These are phyloP conservation scores for Wakefieldia striispora DNA, from an alignment of 768 basidiomycete genomes.

Conservation along the genomic window DNA sequence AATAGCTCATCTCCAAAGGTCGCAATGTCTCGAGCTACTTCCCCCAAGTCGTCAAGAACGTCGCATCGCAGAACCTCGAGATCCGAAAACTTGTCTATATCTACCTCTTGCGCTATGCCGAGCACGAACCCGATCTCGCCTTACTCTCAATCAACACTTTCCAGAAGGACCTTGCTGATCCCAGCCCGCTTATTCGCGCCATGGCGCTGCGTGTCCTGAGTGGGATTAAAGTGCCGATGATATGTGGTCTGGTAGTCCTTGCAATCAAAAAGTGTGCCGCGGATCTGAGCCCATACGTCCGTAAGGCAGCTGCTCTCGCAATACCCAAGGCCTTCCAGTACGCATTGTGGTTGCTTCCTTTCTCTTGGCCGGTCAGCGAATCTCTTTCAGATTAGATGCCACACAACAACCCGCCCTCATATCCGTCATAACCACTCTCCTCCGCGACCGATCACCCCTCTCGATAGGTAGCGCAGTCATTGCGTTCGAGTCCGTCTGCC, in stretches of 20 bases:
- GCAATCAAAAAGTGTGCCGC: slow-evolving; percentile 91
- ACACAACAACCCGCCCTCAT: slow-evolving; percentile 71
- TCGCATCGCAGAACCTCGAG: slow-evolving; percentile 88
- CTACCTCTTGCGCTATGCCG: slow-evolving; percentile 92
- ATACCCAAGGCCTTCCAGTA: slow-evolving; percentile 83
- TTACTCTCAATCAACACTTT: slow-evolving; percentile 97
- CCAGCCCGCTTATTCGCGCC: slow-evolving; percentile 90
- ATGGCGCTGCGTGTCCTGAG: slow-evolving; percentile 94
- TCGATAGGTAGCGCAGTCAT: slow-evolving; percentile 83
- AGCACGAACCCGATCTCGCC: slow-evolving; percentile 91
- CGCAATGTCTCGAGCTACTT: slow-evolving; percentile 92
- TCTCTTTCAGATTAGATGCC: slow-evolving; percentile 60
- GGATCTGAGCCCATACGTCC: slow-evolving; percentile 91
- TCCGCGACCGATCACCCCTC: slow-evolving; percentile 77
- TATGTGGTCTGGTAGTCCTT: slow-evolving; percentile 79
- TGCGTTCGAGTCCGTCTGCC: slow-evolving; percentile 87
- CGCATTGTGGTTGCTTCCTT: slow-evolving; percentile 26
- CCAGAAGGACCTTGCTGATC: slow-evolving; percentile 91
- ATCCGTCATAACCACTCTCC: slow-evolving; percentile 59
- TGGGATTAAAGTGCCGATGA: slow-evolving; percentile 87
- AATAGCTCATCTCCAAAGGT: slow-evolving; percentile 87
- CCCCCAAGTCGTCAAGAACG: slow-evolving; percentile 96
- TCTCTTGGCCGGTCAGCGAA: background rate
- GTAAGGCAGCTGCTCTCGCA: slow-evolving; percentile 89
- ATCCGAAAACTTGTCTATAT: slow-evolving; percentile 98